These are phyloP conservation scores for Vitis riparia DNA, from an alignment of 164 flowering plant genomes.

Conservation along the genomic window DNA sequence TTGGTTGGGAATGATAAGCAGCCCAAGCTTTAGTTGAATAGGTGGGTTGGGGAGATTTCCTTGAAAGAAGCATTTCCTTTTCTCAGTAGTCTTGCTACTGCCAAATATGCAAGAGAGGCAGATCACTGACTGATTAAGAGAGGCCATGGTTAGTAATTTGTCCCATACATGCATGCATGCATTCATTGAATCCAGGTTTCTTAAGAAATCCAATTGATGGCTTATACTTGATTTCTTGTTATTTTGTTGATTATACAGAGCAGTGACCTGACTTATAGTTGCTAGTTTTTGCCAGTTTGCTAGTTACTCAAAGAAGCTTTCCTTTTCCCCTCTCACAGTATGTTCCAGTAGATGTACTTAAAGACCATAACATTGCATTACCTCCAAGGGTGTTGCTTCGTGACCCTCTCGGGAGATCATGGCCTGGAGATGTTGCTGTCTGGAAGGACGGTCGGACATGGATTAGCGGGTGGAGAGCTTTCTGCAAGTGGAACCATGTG, in stretches of 20 bases:
- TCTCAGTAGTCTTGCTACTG: no score
- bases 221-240: neutral
- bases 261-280: neutral
- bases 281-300: neutral
- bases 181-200: no score
- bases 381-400: neutral
- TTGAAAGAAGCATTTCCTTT: no score
- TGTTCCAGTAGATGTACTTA: slow-evolving; percentile 3
- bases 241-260: neutral
- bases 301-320: neutral
- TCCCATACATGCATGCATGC: no score
- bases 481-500: slow-evolving; percentile 10
- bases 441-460: slow-evolving; percentile 12
- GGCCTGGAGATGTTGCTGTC: neutral
- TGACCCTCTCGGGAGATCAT: slow-evolving; percentile 5
- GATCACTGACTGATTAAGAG: no score
- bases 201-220: neutral
- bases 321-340: neutral
- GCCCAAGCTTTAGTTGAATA: no score
- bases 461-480: slow-evolving; percentile 7
- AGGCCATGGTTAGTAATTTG: no score
- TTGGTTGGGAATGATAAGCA: no score
- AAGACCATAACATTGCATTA: neutral
- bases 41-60: no score
- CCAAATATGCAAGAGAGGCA: no score